Base-by-base conservation (phyloP, 176 grass and related monocot genomes). In the Panicum miliaceum region DNA sequence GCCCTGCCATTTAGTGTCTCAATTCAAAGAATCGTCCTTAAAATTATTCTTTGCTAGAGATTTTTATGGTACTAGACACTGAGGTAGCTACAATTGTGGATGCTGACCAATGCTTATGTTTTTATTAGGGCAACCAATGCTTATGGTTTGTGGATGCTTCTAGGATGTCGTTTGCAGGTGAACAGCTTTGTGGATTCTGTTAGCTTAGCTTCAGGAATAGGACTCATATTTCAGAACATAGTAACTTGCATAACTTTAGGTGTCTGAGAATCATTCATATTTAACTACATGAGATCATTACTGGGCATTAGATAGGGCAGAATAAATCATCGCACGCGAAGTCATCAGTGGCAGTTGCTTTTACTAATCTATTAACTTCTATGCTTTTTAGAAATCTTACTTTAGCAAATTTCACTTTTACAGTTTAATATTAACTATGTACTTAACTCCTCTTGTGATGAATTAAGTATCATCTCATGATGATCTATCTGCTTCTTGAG, bases 381-480 rank as follows among this genome's bases (percentile, higher is more conserved):
- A 72, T 69, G 18, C 87, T 84, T 87, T 84, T 79, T 51, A 86
- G 32, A 77, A 54, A 90, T 83, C 73, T 86, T 60, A 42, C 84
- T 87, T 79, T 90, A 83, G 23, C 25, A 7, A 79, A 64, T 58
- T 42, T 90, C 86, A 48, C 88, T 90, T 83, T 79, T 52, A 12
- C 27, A 65, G 53, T 82, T 82, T 73, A 80, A 66, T 73, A 57
- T 25, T 75, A n/a, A 58, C 16, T 68, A 60, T 79, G 80, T 84
- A 80, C 68, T 90, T 90, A 84, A 87, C 68, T 87, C 82, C 71
- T 85, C 68, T 22, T 36, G 68, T 68, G 75, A 68, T 78, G 73
- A 78, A 73, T 61, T 64, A 77, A 42, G 83, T 82, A 58, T 22
- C 18, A 32, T 77, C 51, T 85, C 76, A 85, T 89, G 47, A 83